These are phyloP conservation scores for Hymenochaete sp. DNA, from an alignment of 1,284 basidiomycete species.

Conservation along the genomic window DNA sequence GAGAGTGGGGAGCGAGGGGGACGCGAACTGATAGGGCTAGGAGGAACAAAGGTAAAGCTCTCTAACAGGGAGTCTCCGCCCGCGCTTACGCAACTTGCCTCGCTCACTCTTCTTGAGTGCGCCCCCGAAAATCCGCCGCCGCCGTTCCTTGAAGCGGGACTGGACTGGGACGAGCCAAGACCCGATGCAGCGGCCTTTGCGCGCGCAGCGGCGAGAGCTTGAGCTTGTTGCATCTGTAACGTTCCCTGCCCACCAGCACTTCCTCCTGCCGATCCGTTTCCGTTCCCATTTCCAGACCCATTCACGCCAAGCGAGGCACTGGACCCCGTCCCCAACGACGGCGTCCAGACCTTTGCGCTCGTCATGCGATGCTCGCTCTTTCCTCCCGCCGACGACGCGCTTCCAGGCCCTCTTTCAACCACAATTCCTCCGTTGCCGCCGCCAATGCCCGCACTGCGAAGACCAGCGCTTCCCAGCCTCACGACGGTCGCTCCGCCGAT, in stretches of 20 bases:
- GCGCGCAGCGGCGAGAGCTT: conserved; percentile 45
- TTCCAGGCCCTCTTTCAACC: no score
- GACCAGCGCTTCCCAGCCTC: conserved; percentile 42
- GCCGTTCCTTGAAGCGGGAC: no score
- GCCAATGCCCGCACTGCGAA: no score
- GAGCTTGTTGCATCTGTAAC: conserved; percentile 51
- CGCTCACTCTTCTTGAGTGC: conserved; percentile 52
- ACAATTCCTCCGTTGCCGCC: no score
- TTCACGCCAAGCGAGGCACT: conserved; percentile 8
- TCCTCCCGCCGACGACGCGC: no score
- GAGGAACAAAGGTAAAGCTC: conserved; percentile 77
- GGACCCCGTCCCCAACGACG: conserved; percentile 7
- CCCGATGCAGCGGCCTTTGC: conserved; percentile 42
- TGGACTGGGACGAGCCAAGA: conserved; percentile 27
- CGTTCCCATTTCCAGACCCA: no score
- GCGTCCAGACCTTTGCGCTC: conserved; percentile 37
- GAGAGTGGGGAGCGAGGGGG: conserved; percentile 64
- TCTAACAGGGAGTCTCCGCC: conserved; percentile 67
- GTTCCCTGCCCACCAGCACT: no score
- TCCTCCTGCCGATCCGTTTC: no score
- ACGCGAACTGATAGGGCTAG: conserved; percentile 70
- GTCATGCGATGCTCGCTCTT: conserved; percentile 49
- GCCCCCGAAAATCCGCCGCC: conserved; percentile 43
- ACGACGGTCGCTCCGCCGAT: conserved; percentile 58
- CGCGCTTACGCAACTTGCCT: conserved; percentile 19